Percentiles rank a stretch among this genome's conserved stretches.
phyloP scores from a whole-genome alignment of 768 basidiomycete genomes.

The Coprinellus micaceus region DNA sequence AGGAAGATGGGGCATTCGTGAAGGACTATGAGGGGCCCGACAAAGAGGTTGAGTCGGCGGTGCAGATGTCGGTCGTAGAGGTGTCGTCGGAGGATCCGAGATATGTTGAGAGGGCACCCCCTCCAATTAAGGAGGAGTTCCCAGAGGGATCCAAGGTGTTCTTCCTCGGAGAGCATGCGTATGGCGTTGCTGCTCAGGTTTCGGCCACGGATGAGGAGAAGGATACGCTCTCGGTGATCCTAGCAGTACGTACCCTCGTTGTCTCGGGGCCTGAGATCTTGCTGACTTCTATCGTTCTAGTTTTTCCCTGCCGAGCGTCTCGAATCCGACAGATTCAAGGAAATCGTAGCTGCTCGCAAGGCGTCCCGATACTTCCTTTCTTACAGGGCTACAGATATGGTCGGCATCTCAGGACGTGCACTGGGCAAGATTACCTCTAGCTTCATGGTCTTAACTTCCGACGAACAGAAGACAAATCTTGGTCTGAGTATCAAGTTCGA shows the following conservation, averaged over 20 bases:
- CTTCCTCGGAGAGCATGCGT: constrained; percentile 92
- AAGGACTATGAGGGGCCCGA: constrained; percentile 89
- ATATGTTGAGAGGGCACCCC: constrained; percentile 75
- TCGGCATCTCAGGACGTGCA: constrained; percentile 73
- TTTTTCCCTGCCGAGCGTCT: constrained; percentile 82
- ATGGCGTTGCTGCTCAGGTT: constrained; percentile 94
- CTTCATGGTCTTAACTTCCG: constrained; percentile 79
- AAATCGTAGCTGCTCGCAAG: constrained; percentile 51
- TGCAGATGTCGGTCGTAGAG: constrained; percentile 79
- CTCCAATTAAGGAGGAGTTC: constrained; percentile 83
- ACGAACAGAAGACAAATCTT: constrained; percentile 80
- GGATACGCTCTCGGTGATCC: constrained; percentile 69
- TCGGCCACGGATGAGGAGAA: constrained; percentile 54
- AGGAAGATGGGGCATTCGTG: constrained; percentile 86
- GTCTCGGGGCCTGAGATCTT: neutral
- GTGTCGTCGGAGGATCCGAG: constrained; percentile 89
- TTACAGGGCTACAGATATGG: constrained; percentile 68
- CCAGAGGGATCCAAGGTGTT: constrained; percentile 89
- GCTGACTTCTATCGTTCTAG: constrained; percentile 33
- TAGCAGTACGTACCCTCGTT: constrained; percentile 59
- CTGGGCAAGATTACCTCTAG: constrained; percentile 91
- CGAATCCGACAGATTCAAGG: constrained; percentile 78
- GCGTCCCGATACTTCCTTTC: constrained; percentile 71
- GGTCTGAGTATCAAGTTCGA: constrained; percentile 97
- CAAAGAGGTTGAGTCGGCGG: constrained; percentile 81